Percentiles rank a stretch among this genome's conserved stretches.
These are phyloP conservation scores for Penicillium corylophilum DNA, from an alignment of 2,329 filamentous ascomycete species.

Conservation along the genomic window DNA sequence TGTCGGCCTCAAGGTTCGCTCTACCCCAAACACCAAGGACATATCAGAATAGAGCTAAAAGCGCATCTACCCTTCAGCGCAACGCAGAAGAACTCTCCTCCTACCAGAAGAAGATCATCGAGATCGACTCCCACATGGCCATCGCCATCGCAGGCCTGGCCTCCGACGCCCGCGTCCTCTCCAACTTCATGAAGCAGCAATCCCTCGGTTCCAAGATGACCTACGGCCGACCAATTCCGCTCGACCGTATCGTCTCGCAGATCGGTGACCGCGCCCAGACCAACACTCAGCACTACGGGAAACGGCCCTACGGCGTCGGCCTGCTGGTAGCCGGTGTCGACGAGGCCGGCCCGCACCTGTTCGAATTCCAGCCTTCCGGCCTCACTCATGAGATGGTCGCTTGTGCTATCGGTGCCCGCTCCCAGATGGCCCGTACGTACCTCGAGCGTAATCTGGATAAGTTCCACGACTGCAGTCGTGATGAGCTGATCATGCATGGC, in stretches of 20 bases:
- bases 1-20: conserved; percentile 84
- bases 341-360: conserved; percentile 89
- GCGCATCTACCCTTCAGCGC: conserved; percentile 57
- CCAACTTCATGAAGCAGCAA: conserved; percentile 99
- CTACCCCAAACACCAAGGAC: neutral
- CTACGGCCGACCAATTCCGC: conserved; percentile 88
- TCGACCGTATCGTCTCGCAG: conserved; percentile 83
- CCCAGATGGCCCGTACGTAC: conserved; percentile 97
- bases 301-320: conserved; percentile 92
- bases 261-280: conserved; percentile 96
- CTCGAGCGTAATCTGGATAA: conserved; percentile 86
- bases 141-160: conserved; percentile 95
- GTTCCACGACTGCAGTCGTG: conserved; percentile 72
- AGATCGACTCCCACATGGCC: conserved; percentile 91
- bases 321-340: conserved; percentile 91
- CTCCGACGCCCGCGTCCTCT: conserved; percentile 95
- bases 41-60: conserved; percentile 8
- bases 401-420: conserved; percentile 91
- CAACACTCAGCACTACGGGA: conserved; percentile 97
- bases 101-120: conserved; percentile 99
- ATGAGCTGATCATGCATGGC: conserved; percentile 88
- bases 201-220: conserved; percentile 93
- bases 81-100: conserved; percentile 99
- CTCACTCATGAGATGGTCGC: conserved; percentile 97
- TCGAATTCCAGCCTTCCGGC: conserved; percentile 95